A percentile compares a stretch with the other conserved stretches of the same genome.
phyloP scores from a whole-genome alignment of 306 rosid species.

The Hippophae gyantsensis region DNA sequence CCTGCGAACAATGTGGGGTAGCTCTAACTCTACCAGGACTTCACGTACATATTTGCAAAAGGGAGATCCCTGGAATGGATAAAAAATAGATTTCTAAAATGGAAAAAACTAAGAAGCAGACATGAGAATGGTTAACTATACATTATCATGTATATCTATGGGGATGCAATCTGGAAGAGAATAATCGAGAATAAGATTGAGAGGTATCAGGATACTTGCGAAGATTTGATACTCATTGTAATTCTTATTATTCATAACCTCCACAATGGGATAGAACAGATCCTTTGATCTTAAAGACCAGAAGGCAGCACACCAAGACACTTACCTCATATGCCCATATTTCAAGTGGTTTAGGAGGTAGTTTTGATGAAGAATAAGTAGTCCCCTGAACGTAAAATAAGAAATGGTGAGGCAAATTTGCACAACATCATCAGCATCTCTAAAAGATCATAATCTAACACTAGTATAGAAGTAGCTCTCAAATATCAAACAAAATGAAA shows the following conservation, averaged over 20 bases:
- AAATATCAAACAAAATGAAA: too few relatives aligned
- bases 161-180: too few relatives aligned
- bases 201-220: not conserved
- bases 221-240: constrained; percentile 11
- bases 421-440: too few relatives aligned
- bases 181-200: too few relatives aligned
- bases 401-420: constrained; percentile 2
- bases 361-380: constrained; percentile 57
- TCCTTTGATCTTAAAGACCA: not conserved
- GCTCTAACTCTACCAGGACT: constrained; percentile 82
- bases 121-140: not conserved
- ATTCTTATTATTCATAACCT: not conserved
- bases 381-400: constrained; percentile 45
- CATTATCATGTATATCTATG: too few relatives aligned
- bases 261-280: not conserved
- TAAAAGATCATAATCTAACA: too few relatives aligned
- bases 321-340: constrained; percentile 95
- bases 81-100: not conserved
- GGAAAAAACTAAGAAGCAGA: not conserved
- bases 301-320: not conserved
- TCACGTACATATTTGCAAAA: constrained; percentile 96
- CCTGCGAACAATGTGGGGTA: constrained; percentile 71
- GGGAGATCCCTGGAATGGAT: constrained; percentile 77
- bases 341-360: constrained; percentile 77
- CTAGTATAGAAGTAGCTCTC: too few relatives aligned